Evolutionary conservation across 306 rosid species (phyloP).

Genomic region (Rosa multiflora): DNA sequence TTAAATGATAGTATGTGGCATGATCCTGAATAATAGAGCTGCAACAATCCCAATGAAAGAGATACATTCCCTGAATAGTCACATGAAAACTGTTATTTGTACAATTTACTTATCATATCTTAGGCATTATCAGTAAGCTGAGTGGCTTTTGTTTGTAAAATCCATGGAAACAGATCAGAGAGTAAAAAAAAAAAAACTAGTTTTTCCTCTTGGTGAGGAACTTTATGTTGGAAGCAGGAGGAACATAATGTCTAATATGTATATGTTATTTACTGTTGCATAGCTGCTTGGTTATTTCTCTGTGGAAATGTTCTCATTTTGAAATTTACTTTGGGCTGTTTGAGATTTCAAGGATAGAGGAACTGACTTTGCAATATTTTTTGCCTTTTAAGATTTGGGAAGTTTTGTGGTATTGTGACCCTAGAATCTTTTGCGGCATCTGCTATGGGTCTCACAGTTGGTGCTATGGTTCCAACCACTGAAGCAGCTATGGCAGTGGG

Average conservation of each 20-base stretch:
- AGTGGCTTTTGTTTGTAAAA: constrained; percentile 1
- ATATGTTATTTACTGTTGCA: background rate
- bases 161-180: background rate
- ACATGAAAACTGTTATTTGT: background rate
- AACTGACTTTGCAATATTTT: constrained; percentile 27
- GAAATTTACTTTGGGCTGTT: background rate
- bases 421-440: constrained; percentile 92
- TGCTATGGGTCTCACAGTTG: constrained; percentile 96
- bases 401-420: constrained; percentile 86
- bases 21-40: background rate
- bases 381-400: constrained; percentile 65
- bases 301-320: constrained; percentile 4
- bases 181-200: background rate
- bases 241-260: background rate
- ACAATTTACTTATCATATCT: background rate
- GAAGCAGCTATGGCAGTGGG: constrained; percentile 98
- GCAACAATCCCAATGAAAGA: background rate
- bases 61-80: background rate
- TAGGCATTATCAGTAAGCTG: background rate
- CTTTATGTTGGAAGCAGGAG: too few relatives aligned
- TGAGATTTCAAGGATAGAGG: constrained; percentile 21
- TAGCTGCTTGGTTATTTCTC: background rate
- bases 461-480: constrained; percentile 93
- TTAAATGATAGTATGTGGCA: background rate
- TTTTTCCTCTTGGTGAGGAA: background rate